Evolutionary conservation across 768 basidiomycete species (phyloP), one percentile per base, ranked within the genome.

Genomic region (Solioccasus polychromus): DNA sequence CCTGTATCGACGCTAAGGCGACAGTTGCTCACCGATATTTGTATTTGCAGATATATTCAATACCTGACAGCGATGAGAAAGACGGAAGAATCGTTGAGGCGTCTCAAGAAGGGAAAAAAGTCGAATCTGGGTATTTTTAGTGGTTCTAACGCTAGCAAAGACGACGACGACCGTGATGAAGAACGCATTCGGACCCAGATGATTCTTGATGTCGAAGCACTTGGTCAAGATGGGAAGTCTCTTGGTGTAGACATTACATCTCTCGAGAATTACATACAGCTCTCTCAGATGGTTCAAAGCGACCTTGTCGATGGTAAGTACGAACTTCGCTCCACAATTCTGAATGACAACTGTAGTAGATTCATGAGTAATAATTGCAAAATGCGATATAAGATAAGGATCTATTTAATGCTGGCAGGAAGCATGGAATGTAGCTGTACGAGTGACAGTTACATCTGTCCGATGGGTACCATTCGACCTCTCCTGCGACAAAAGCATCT

Each of bases 31-130:
- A 48, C 30, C 29, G 14, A 39, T n/a, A n/a, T n/a, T n/a, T n/a
- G 31, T 18, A 24, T 22, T 28, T 26, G 35, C 38, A 92, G 91
- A 58, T 96, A 95, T 63, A 80, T 85, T 11, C 75, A 77, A 45
- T 86, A 90, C 59, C 73, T 98, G 19, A 74, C 82, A 9, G 79
- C 81, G 1, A 92, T 94, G 78, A 88, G 83, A 64, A 95, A 95
- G 72, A 91, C 91, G 8, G 92, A 97, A 52, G 92, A 93, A 60
- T 86, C 90, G 10, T 70, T 98, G 20, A 75, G 85, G 30, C 78
- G 88, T 29, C 74, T 95, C 55, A 92, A 93, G 61, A 95, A 89
- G 63, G 86, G 88, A 35, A 91, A 89, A 58, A 90, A 85, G 54
- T 70, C 73, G 0, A 73, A 82, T 0, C 88, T 91, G 63, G 89